phyloP scores from a whole-genome alignment of 2,329 filamentous ascomycete species.

The Fonsecaea monophora region DNA sequence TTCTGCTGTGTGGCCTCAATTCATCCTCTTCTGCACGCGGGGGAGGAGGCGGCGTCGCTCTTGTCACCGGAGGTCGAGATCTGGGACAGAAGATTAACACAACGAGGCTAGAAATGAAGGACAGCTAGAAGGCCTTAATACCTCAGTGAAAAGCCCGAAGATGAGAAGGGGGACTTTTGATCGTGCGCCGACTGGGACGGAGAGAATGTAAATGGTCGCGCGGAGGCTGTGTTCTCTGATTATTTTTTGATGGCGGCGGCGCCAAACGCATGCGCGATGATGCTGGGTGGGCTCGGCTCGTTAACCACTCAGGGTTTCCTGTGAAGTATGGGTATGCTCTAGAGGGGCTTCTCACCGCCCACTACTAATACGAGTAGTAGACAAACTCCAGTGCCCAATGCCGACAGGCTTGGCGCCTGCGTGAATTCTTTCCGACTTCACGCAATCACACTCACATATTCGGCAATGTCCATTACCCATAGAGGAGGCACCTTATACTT shows the following conservation, averaged over 20 bases:
- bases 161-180: not conserved
- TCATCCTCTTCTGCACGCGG: slow-evolving; percentile 16
- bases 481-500: no score
- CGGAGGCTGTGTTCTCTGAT: not conserved
- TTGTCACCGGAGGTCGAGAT: not conserved
- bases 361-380: no score
- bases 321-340: not conserved
- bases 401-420: no score
- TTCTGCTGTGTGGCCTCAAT: slow-evolving; percentile 10
- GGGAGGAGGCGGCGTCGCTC: not conserved
- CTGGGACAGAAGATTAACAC: not conserved
- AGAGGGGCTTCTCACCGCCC: no score
- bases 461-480: no score
- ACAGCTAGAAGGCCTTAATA: not conserved
- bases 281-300: not conserved
- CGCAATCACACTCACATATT: no score
- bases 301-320: not conserved
- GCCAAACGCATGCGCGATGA: not conserved
- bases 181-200: not conserved
- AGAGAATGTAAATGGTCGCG: not conserved
- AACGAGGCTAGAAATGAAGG: not conserved
- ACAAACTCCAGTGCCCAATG: no score
- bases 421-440: no score
- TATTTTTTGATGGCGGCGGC: not conserved
- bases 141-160: not conserved